phyloP scores from a whole-genome alignment of 768 basidiomycete genomes.

The Harrya chromipes region DNA sequence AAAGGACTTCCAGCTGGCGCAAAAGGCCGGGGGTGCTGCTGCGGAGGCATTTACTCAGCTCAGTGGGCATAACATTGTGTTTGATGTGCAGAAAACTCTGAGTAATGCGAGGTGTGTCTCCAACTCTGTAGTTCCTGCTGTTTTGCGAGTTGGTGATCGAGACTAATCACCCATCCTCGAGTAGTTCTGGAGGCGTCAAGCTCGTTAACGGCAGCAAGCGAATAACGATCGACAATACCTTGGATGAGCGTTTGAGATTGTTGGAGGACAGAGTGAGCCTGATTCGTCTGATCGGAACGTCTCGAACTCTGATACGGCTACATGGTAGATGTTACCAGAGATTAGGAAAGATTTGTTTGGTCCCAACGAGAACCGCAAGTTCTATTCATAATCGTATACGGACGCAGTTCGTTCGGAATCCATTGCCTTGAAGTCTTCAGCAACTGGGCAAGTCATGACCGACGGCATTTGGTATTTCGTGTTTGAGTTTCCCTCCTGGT shows the following conservation, averaged over 20 bases:
- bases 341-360: constrained; percentile 89
- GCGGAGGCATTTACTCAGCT: constrained; percentile 67
- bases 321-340: constrained; percentile 86
- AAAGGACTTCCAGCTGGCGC: constrained; percentile 59
- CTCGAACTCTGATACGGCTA: not conserved
- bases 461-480: not conserved
- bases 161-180: not conserved
- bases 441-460: not conserved
- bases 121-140: not conserved
- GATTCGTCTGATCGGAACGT: not conserved
- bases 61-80: constrained; percentile 62
- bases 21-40: constrained; percentile 66
- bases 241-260: constrained; percentile 86
- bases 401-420: not conserved
- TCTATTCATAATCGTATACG: constrained; percentile 54
- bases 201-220: constrained; percentile 67
- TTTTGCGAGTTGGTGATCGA: not conserved
- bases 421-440: not conserved
- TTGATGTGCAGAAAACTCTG: constrained; percentile 60
- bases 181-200: constrained; percentile 82
- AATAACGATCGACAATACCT: constrained; percentile 91
- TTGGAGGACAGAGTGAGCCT: constrained; percentile 81
- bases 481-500: not conserved
- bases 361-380: constrained; percentile 86
- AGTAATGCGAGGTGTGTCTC: constrained; percentile 61